Evolutionary conservation across 2,329 filamentous ascomycete species (phyloP), one percentile per base, ranked within the genome.

Genomic region (Phaeophleospora eucalypticola): DNA sequence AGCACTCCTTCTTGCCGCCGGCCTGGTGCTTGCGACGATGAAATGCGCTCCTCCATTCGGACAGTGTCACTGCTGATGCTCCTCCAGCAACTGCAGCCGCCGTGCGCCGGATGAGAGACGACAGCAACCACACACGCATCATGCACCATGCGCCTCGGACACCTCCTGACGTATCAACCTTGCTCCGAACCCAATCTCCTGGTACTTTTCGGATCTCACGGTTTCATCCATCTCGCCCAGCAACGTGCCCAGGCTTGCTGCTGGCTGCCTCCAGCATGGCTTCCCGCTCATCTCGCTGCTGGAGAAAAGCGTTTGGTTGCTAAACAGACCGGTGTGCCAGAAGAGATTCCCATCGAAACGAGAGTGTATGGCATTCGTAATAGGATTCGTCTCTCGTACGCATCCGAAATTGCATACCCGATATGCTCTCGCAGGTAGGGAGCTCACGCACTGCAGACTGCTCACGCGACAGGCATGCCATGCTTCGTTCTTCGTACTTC

Each of bases 401-500:
- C 24, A 29, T 6, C 24, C 24, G 24, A 29, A 12, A 29, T 29
- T 29, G 24, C 24, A 29, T 29, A 29, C 24, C 12, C 24, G 24
- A 29, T 15, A 17, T n/a, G 7, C 12, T 36, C 34, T 7, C 34
- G 34, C 8, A 36, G n/a, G 34, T n/a, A 36, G 24, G 24, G 24
- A 29, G 7, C 24, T 29, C 24, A 29, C 24, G 24, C 24, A 29
- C 7, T 39, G 24, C 19, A 24, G 33, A 33, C 43, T 24, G 42
- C 34, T 29, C 10, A 17, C 24, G 16, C 16, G 20, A 38, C 42
- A 37, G 34, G 42, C 42, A 44, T 38, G 33, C 42, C 35, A 38
- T 44, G 42, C 20, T 32, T n/a, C 18, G 18, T 15, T 16, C n/a
- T 8, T 29, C 42, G 42, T 29, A 12, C 6, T 6, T 12, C 24